A percentile compares a stretch with the other conserved stretches of the same genome.
These are phyloP conservation scores for Penicillium lividum DNA, from an alignment of 495 filamentous ascomycete genomes.

Conservation along the genomic window DNA sequence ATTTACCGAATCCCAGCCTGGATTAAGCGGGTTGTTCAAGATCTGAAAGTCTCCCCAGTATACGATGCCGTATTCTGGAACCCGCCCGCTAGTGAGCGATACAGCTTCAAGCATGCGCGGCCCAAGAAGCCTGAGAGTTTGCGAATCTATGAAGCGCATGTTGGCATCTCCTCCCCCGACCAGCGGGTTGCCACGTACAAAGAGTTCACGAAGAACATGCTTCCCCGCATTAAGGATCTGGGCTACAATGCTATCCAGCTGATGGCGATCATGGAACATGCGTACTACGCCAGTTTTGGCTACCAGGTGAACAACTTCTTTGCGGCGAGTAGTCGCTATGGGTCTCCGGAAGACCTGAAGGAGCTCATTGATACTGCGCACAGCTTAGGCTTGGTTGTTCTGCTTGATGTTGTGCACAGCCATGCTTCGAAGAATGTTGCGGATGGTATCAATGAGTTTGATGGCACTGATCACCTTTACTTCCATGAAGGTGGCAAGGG, in stretches of 20 bases:
- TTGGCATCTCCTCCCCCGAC: conserved; percentile 94
- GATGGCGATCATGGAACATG: conserved; percentile 99
- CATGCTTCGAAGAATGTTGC: conserved; percentile 96
- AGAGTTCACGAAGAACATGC: conserved; percentile 90
- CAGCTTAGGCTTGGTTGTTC: conserved; percentile 83
- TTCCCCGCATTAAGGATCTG: conserved; percentile 84
- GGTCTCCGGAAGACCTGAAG: conserved; percentile 90
- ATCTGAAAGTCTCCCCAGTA: conserved; percentile 79
- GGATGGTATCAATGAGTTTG: conserved; percentile 92
- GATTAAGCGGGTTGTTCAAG: conserved; percentile 96
- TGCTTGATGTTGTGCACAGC: conserved; percentile 95
- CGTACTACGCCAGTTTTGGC: conserved; percentile 98
- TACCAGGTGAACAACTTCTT: conserved; percentile 99
- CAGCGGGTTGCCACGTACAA: conserved; percentile 88
- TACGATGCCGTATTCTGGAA: conserved; percentile 99
- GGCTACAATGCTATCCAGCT: conserved; percentile 98
- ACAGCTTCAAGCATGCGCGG: conserved; percentile 77
- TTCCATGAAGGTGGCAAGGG: conserved; percentile 87
- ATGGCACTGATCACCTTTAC: conserved; percentile 91
- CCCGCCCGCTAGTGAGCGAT: conserved; percentile 70
- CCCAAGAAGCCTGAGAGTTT: conserved; percentile 84
- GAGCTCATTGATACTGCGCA: conserved; percentile 96
- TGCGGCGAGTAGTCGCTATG: conserved; percentile 94
- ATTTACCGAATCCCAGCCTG: conserved; percentile 90
- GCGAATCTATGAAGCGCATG: conserved; percentile 95